Conservation (phyloP, 768 basidiomycete genomes). For the Lactarius akahatsu region DNA sequence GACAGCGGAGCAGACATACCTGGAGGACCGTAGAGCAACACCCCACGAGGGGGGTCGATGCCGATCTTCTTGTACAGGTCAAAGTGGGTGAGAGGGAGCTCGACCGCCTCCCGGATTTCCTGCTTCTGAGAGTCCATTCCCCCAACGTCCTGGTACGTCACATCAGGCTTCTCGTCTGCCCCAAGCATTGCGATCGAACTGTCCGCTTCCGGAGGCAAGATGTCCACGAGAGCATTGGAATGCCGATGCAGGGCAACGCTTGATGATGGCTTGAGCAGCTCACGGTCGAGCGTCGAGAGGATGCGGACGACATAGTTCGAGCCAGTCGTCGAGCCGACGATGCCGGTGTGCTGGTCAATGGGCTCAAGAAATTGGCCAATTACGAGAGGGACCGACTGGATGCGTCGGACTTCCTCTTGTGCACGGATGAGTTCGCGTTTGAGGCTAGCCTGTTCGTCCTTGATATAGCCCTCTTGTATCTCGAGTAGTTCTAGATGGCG, state of each 20-base stretch:
- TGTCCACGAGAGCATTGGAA: conserved; percentile 97
- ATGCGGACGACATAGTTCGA: conserved; percentile 98
- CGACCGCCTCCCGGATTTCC: conserved; percentile 97
- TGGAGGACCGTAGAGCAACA: conserved; percentile 94
- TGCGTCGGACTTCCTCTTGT: conserved; percentile 99
- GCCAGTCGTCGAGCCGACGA: conserved; percentile 96
- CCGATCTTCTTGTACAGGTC: conserved; percentile 99
- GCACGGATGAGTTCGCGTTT: conserved; percentile 98
- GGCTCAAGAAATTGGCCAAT: conserved; percentile 99
- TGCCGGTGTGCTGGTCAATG: conserved; percentile 95
- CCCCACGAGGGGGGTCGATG: conserved; percentile 97
- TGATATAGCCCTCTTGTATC: conserved; percentile 95
- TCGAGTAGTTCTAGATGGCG: conserved; percentile 95
- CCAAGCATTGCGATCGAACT: conserved; percentile 95
- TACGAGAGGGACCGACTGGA: conserved; percentile 97
- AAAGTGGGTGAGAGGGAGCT: conserved; percentile 93
- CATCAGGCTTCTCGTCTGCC: conserved; percentile 92
- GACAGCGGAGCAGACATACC: conserved; percentile 44
- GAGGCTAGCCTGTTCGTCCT: conserved; percentile 97
- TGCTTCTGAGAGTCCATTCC: conserved; percentile 98
- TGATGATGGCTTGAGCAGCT: conserved; percentile 94
- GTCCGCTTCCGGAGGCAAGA: conserved; percentile 97
- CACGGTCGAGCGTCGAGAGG: conserved; percentile 93
- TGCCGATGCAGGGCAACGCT: conserved; percentile 99
- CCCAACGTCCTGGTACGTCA: conserved; percentile 90